Base-by-base conservation (phyloP, 2,329 filamentous ascomycete genomes). In the Paraconiothyrium sp. region DNA sequence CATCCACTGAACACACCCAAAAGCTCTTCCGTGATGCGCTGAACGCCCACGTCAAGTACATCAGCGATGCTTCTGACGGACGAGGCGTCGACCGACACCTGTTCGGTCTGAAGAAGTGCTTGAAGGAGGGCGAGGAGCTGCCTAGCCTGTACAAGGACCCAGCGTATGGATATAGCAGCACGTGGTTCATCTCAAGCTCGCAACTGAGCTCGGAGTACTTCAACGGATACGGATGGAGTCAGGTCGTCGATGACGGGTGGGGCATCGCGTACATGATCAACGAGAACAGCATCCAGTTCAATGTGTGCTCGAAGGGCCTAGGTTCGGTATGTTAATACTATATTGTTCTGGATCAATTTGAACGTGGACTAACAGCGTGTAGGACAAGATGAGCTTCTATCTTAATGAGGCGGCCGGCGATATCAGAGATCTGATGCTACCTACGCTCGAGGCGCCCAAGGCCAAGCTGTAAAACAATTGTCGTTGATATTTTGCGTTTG, bases 261-360 rank as follows among this genome's bases (percentile, higher is more conserved):
- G 95, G 95, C 46, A 97, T 99, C 76, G 95, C 95, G 43, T 99
- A 99, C 79, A 99, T 99, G 95, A 98, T 99, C 79, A 99, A 99
- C 78, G 94, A 98, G 85, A 97, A 97, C 81, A 97, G 93, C 80
- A 86, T 99, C 67, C 95, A 98, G 87, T 98, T 99, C 84, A 99
- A 99, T 82, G 89, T 99, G 69, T 94, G 97, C 67, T 95, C 92
- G 78, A 99, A 98, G 86, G 89, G 91, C 60, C 84, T 97, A 54
- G 95, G 94, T 48, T 92, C 91, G 62, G 77, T 78, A 77, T 70
- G 76, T 76, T 48, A 2, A 37, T 14, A n/a, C 22, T 14, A 20
- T 20, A 20, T 52, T 37, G 20, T 41, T 39, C 22, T 20, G 39
- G 4, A 22, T 34, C 39, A 2, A 22, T 34, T 8, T n/a, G 37